A percentile compares a stretch with the other conserved stretches of the same genome.
Conservation (phyloP, 768 basidiomycete genomes). For the Termitomyces sp. region DNA sequence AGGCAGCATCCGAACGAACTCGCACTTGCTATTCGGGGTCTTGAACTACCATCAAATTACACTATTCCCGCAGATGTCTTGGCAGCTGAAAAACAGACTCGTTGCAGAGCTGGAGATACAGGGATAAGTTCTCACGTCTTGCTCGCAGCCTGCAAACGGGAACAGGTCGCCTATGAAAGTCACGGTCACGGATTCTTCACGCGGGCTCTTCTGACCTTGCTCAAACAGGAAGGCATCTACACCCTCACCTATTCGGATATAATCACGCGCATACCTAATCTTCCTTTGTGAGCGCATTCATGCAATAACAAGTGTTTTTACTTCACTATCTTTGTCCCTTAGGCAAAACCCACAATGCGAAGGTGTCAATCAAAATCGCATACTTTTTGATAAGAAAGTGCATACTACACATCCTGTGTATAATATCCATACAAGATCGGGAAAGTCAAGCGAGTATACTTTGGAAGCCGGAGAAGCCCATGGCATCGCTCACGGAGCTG, state of each 20-base stretch:
- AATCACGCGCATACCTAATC: background rate
- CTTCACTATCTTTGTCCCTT: background rate
- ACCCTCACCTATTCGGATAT: conserved; percentile 6
- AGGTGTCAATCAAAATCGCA: conserved; percentile 3
- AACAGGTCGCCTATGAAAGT: background rate
- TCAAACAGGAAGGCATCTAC: background rate
- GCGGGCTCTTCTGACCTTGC: background rate
- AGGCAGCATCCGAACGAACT: background rate
- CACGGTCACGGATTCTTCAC: background rate
- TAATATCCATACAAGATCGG: background rate
- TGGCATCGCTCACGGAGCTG: background rate
- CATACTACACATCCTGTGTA: background rate
- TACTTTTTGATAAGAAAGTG: background rate
- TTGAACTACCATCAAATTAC: too few relatives aligned
- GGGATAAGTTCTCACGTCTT: background rate
- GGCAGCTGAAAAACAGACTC: too few relatives aligned
- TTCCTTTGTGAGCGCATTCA: background rate
- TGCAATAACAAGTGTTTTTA: too few relatives aligned
- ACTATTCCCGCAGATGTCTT: too few relatives aligned
- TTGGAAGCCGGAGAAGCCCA: background rate
- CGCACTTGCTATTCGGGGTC: too few relatives aligned
- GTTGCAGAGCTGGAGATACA: too few relatives aligned
- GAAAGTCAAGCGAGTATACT: background rate
- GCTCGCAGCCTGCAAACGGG: background rate
- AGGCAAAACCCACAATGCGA: conserved; percentile 6